These are phyloP conservation scores for Colletotrichum shisoi DNA, from an alignment of 2,329 filamentous ascomycete genomes.

Conservation along the genomic window DNA sequence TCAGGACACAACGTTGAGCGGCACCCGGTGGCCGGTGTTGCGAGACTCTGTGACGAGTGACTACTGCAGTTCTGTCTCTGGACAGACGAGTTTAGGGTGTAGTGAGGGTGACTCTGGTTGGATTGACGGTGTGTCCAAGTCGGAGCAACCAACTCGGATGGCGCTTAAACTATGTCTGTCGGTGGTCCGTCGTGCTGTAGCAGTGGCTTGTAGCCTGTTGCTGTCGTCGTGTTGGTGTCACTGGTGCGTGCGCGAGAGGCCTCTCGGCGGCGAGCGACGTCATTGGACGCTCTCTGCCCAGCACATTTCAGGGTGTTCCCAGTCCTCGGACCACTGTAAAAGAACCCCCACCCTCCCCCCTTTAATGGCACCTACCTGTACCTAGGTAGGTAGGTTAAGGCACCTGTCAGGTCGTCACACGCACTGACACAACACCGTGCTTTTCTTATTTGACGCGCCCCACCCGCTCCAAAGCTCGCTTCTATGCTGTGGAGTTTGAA, in stretches of 20 bases:
- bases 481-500: not conserved
- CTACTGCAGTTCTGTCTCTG: slow-evolving; percentile 16
- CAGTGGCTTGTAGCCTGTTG: too few relatives aligned
- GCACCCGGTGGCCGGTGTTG: not conserved
- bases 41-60: slow-evolving; percentile 30
- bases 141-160: slow-evolving; percentile 26
- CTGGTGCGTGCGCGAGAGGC: slow-evolving; percentile 34
- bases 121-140: slow-evolving; percentile 28
- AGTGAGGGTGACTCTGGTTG: slow-evolving; percentile 32
- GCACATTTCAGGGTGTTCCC: slow-evolving; percentile 22
- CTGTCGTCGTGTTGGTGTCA: slow-evolving; percentile 7
- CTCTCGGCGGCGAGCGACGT: slow-evolving; percentile 36
- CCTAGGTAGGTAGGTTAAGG: too few relatives aligned
- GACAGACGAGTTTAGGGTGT: slow-evolving; percentile 23
- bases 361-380: slow-evolving; percentile 2
- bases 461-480: slow-evolving; percentile 13
- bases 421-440: slow-evolving; percentile 31
- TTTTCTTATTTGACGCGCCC: slow-evolving; percentile 18
- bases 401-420: slow-evolving; percentile 9
- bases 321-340: slow-evolving; percentile 7
- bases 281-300: slow-evolving; percentile 20
- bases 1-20: not conserved
- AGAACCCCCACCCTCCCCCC: too few relatives aligned
- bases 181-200: slow-evolving; percentile 25
- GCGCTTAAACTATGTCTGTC: slow-evolving; percentile 34